Evolutionary conservation across 2,329 filamentous ascomycete genomes (phyloP).

Genomic region (Aspergillus sclerotialis): DNA sequence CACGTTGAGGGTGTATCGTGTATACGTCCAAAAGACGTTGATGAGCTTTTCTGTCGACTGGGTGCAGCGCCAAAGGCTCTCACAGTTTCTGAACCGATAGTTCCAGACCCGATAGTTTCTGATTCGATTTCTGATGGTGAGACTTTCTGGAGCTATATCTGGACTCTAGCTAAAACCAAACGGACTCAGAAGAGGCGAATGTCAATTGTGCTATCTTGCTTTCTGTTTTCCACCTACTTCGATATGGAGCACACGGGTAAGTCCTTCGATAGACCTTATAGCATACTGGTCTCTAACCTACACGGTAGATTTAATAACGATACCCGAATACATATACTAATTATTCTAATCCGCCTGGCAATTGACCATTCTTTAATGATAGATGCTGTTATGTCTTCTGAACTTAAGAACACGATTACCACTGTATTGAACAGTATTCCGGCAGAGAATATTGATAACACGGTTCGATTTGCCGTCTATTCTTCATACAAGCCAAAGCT

Average conservation of each 20-base stretch:
- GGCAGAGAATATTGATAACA: slow-evolving; percentile 11
- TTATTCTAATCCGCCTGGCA: slow-evolving; percentile 29
- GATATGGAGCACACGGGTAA: slow-evolving; percentile 25
- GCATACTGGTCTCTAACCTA: slow-evolving; percentile 6
- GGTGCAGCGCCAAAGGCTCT: slow-evolving; percentile 49
- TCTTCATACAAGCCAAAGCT: slow-evolving; percentile 6
- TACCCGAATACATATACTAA: slow-evolving; percentile 23
- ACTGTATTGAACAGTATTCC: slow-evolving; percentile 21
- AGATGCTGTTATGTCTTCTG: slow-evolving; percentile 21
- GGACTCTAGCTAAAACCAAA: neutral
- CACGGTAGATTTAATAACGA: slow-evolving; percentile 25
- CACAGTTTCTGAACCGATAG: slow-evolving; percentile 20
- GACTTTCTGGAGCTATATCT: no score
- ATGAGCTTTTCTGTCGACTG: slow-evolving; percentile 51
- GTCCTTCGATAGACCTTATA: neutral
- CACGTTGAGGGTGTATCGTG: slow-evolving; percentile 22
- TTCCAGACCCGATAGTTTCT: slow-evolving; percentile 21
- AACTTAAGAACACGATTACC: slow-evolving; percentile 27
- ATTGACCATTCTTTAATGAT: slow-evolving; percentile 27
- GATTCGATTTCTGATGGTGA: no score
- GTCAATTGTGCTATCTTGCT: slow-evolving; percentile 18
- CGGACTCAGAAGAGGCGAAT: slow-evolving; percentile 10
- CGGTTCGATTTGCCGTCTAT: slow-evolving; percentile 10
- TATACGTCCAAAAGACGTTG: slow-evolving; percentile 34
- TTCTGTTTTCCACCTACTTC: slow-evolving; percentile 28